Conservation (phyloP, 768 basidiomycete genomes). For the Lactarius sp. region DNA sequence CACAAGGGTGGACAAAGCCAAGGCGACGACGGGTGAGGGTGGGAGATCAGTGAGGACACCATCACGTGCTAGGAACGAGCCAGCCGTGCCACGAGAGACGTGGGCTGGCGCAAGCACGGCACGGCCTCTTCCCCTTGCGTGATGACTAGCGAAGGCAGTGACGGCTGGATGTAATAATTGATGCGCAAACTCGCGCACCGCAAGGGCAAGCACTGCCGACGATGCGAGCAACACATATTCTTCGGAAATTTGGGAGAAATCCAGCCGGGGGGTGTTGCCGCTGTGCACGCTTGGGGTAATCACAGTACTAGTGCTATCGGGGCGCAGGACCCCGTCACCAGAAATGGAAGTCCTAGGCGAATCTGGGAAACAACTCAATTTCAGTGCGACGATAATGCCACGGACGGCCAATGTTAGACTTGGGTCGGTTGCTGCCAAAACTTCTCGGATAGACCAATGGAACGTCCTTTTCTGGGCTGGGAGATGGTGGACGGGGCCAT, state of each 20-base stretch:
- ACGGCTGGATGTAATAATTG: conserved; percentile 8
- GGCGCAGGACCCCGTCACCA: not conserved
- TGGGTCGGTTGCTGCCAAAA: conserved; percentile 32
- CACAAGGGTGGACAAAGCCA: conserved; percentile 14
- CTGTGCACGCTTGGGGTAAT: not conserved
- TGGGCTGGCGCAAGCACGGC: conserved; percentile 12
- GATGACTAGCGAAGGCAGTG: conserved; percentile 9
- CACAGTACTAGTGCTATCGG: conserved; percentile 1
- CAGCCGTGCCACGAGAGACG: conserved; percentile 13
- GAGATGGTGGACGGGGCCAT: not conserved
- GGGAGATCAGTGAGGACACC: not conserved
- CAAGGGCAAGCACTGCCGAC: conserved; percentile 18
- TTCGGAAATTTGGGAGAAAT: not conserved
- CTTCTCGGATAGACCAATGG: conserved; percentile 21
- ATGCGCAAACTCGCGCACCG: conserved; percentile 18
- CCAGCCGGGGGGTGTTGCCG: not conserved
- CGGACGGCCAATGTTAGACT: conserved; percentile 28
- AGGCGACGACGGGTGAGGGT: not conserved
- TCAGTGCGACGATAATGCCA: conserved; percentile 9
- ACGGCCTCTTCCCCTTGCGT: not conserved
- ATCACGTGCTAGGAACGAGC: conserved; percentile 15
- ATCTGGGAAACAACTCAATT: conserved; percentile 11
- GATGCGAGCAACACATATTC: not conserved
- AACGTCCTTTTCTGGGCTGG: not conserved
- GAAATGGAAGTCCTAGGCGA: not conserved